Base-by-base conservation (phyloP, 176 grass and related monocot species). In the Poa pratensis region DNA sequence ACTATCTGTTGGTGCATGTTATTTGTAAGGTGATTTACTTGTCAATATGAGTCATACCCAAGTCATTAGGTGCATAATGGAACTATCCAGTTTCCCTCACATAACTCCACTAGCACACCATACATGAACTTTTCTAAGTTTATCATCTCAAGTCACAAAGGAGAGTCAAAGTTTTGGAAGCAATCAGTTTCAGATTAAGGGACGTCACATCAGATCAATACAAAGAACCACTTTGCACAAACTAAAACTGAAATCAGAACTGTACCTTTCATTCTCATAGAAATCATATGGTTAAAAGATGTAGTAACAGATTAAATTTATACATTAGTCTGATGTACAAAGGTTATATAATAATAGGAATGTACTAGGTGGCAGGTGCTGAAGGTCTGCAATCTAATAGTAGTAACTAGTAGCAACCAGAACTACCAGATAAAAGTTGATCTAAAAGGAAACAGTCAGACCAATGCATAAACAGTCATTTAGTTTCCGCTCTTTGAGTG, bases 1-100 rank as follows among this genome's bases (percentile, higher is more conserved):
- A 78, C 11, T 76, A 67, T 80, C 48, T 26, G 27, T 17, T 17
- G 5, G 61, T 42, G 22, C 8, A 69, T 82, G 45, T 83, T 71
- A 62, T 26, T 75, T 19, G 52, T 27, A 77, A 80, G 65, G 19
- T 35, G 51, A 50, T 50, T 74, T 50, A 48, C 23, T 49, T 16
- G 49, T 60, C 15, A 23, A 50, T 9, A 23, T 50, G 43, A 64
- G 61, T 50, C 7, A 50, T 50, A 73, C n/a, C 16, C 28, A 67
- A 19, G 30, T 34, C 28, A 66, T 65, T 39, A 30, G 35, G 35
- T 69, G 67, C 9, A 69, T 42, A 69, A 42, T 11, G 4, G 67
- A 42, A 69, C 34, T 69, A 69, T 69, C 19, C 19, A 69, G 1
- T 42, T 69, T 69, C 18, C 65, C 34, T 39, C 18, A 40, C 2